These are phyloP conservation scores for Bryoerythrophyllum caledonicum DNA, from an alignment of 225 moss, liverwort and hornwort species.

Conservation along the genomic window DNA sequence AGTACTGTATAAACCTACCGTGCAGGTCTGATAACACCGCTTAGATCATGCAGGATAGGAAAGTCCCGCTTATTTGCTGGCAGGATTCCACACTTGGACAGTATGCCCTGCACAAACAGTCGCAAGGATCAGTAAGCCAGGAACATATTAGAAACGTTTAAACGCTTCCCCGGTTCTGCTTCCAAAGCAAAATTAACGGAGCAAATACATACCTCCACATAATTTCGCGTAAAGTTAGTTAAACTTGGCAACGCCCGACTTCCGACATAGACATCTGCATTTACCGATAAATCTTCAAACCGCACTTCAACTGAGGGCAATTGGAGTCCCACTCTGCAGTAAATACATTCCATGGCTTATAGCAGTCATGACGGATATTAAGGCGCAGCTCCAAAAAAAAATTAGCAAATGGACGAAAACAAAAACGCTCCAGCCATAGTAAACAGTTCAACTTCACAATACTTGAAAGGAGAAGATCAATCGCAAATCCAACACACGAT, in stretches of 20 bases:
- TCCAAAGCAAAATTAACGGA: neutral
- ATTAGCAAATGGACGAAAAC: neutral
- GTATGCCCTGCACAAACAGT: constrained; percentile 42
- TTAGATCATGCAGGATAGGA: constrained; percentile 66
- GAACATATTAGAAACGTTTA: neutral
- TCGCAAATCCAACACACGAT: neutral
- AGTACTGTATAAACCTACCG: constrained; percentile 33
- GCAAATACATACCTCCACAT: constrained; percentile 49
- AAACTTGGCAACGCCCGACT: constrained; percentile 73
- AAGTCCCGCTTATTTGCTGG: constrained; percentile 72
- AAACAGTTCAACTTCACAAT: neutral
- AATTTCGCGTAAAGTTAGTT: constrained; percentile 66
- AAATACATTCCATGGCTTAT: neutral
- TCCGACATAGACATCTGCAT: constrained; percentile 72
- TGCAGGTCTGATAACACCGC: constrained; percentile 62
- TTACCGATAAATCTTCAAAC: constrained; percentile 61
- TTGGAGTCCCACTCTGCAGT: constrained; percentile 51
- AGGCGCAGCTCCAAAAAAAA: neutral
- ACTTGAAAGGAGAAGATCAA: neutral
- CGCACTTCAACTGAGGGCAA: constrained; percentile 80
- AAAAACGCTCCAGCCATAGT: neutral
- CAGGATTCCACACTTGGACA: constrained; percentile 37
- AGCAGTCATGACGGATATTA: neutral
- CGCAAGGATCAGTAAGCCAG: neutral
- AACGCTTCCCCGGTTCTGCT: neutral